Evolutionary conservation across 495 filamentous ascomycete species (phyloP).

Genomic region (Aspergillus carlsbadensis): DNA sequence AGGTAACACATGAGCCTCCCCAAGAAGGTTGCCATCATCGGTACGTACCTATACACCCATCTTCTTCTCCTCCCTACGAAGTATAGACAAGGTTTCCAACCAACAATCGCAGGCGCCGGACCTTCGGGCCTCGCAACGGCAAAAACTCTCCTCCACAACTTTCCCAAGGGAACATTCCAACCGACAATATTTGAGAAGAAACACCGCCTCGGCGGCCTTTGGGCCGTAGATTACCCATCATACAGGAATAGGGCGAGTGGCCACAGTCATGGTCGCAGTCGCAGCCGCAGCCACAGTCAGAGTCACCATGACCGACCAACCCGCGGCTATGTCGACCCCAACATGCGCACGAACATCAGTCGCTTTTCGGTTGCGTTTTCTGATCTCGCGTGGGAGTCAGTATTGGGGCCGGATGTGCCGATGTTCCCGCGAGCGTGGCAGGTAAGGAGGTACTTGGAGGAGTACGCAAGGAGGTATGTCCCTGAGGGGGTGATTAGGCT

Average conservation of each 20-base stretch:
- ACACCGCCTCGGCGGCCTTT: constrained; percentile 70
- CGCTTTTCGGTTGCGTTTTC: constrained; percentile 77
- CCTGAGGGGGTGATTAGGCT: constrained; percentile 47
- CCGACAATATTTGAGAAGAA: constrained; percentile 72
- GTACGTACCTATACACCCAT: constrained; percentile 44
- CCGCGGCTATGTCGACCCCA: constrained; percentile 53
- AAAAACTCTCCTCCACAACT: constrained; percentile 69
- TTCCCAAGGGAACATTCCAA: constrained; percentile 54
- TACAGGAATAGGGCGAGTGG: too few species aligned
- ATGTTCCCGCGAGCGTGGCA: constrained; percentile 73
- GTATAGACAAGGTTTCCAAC: too few species aligned
- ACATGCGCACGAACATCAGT: constrained; percentile 78
- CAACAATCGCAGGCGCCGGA: constrained; percentile 59
- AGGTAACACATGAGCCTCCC: constrained; percentile 30
- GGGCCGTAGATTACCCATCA: constrained; percentile 36
- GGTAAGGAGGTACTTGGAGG: constrained; percentile 70
- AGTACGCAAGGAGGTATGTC: constrained; percentile 60
- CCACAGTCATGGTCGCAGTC: too few species aligned
- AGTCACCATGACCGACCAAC: not conserved
- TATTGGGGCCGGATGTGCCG: constrained; percentile 41
- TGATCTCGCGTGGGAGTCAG: constrained; percentile 67
- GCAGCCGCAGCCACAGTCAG: not conserved
- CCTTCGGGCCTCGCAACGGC: constrained; percentile 80
- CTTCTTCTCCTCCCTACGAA: too few species aligned
- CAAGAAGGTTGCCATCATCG: constrained; percentile 68